Evolutionary conservation across 2,329 filamentous ascomycete genomes (phyloP).

Genomic region (Sporothrix inflata): DNA sequence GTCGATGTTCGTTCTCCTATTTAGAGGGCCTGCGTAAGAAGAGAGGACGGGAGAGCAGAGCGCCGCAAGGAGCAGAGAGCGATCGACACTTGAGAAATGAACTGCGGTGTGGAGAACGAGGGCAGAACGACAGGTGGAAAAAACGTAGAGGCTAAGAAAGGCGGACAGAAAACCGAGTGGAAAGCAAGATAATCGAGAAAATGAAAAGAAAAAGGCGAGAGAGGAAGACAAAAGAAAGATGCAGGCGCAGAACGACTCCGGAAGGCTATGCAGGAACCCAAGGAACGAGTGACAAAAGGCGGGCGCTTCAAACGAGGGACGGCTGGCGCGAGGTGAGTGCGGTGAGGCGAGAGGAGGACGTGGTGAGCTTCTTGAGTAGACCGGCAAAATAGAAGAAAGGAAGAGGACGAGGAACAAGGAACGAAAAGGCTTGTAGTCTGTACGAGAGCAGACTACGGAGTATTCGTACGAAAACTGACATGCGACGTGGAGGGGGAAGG

Average conservation of each 20-base stretch:
- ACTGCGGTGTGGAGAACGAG: slow-evolving; percentile 1
- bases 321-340: not conserved
- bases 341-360: not conserved
- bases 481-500: not conserved
- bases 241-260: slow-evolving; percentile 1
- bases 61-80: slow-evolving; percentile 12
- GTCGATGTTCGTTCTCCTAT: slow-evolving; percentile 4
- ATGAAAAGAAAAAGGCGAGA: not conserved
- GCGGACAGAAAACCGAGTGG: not conserved
- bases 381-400: too few relatives aligned
- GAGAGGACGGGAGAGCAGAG: not conserved
- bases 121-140: not conserved
- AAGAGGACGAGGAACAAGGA: not conserved
- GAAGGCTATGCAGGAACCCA: not conserved
- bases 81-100: slow-evolving; percentile 26
- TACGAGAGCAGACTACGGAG: slow-evolving; percentile 21
- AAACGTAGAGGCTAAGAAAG: slow-evolving; percentile 5
- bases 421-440: not conserved
- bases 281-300: not conserved
- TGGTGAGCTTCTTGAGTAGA: slow-evolving; percentile 16
- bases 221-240: not conserved
- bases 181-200: slow-evolving; percentile 13
- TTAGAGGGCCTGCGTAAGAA: slow-evolving; percentile 1
- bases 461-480: slow-evolving; percentile 14
- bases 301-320: not conserved